Evolutionary conservation across 2,329 filamentous ascomycete genomes (phyloP), one percentile per base, ranked within the genome.

Genomic region (Pestalotiopsis sp.): DNA sequence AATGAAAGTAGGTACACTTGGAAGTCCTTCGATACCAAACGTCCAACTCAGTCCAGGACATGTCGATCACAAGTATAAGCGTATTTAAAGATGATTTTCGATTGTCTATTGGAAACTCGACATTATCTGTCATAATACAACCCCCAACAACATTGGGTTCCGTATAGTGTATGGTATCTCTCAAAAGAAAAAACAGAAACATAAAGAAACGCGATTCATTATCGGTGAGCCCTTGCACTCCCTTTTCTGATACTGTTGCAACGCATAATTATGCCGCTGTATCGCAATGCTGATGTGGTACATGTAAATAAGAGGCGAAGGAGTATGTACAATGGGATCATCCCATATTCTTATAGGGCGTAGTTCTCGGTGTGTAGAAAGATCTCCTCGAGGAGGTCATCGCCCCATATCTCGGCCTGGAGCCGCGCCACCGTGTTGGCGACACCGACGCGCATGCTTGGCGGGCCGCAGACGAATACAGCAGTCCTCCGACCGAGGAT

Each of bases 291-390:
- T n/a, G 45, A 23, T 52, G 20, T 45, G 17, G 41, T 13, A 14
- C n/a, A n/a, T 52, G 45, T 52, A 52, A 36, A 36, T 23, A 17
- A 52, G 45, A n/a, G 45, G 45, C 20, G 45, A 36, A 36, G 31
- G 31, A 23, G 65, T 59, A 59, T 67, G 49, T 67, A 67, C 52
- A 67, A 4, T 62, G 17, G 4, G 7, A 23, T 52, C 20, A n/a
- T 14, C 6, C 7, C 5, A 20, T 25, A 13, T 52, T n/a, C 66
- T 86, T 80, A 97, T 71, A 97, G 85, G 65, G 94, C 93, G 83
- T 97, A 98, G 79, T 98, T 98, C 85, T 98, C 95, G 3, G 95
- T 93, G 83, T 98, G 95, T 79, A 98, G 81, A 79, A 95, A 98
- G 67, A 98, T 92, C 86, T 98, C 95, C 77, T 98, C 95, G 61